Evolutionary conservation across 371 early-diverging fungal genomes (phyloP).

Genomic region (Actinomortierella wolfii): DNA sequence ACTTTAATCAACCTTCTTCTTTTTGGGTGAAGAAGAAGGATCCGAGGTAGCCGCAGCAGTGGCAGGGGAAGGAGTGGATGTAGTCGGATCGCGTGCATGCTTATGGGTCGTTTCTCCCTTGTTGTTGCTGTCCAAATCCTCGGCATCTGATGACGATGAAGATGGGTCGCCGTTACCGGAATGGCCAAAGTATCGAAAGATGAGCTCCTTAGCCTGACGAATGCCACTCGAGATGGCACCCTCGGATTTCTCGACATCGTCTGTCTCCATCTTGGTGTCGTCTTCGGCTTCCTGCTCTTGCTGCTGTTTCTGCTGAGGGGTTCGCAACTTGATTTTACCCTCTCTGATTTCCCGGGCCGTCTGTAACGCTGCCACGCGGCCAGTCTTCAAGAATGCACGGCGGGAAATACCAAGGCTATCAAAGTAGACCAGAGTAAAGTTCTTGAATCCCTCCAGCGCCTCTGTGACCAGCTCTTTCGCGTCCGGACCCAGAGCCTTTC

Average conservation of each 20-base stretch:
- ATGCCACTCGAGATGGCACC: neutral
- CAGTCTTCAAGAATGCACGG: slow-evolving; percentile 31
- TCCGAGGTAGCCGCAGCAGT: too few relatives aligned
- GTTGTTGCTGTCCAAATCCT: too few relatives aligned
- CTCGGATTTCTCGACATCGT: neutral
- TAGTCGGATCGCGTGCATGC: too few relatives aligned
- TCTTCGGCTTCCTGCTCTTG: slow-evolving; percentile 6
- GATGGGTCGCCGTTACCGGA: slow-evolving; percentile 7
- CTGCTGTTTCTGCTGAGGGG: neutral
- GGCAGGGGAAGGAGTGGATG: too few relatives aligned
- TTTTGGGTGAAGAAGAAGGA: too few relatives aligned
- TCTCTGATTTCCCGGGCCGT: slow-evolving; percentile 42
- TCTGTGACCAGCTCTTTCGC: slow-evolving; percentile 28
- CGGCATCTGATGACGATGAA: neutral
- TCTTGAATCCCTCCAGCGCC: slow-evolving; percentile 29
- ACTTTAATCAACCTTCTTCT: too few relatives aligned
- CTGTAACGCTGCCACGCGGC: slow-evolving; percentile 31
- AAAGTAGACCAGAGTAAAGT: slow-evolving; percentile 40
- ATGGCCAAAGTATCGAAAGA: slow-evolving; percentile 37
- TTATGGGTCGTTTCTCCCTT: too few relatives aligned
- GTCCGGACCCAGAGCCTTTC: slow-evolving; percentile 25
- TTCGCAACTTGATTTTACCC: slow-evolving; percentile 29
- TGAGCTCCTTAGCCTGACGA: slow-evolving; percentile 24
- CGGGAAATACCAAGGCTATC: slow-evolving; percentile 34
- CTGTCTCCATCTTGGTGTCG: neutral